Evolutionary conservation across 768 basidiomycete species (phyloP).

Genomic region (Mycena olivaceomarginata): DNA sequence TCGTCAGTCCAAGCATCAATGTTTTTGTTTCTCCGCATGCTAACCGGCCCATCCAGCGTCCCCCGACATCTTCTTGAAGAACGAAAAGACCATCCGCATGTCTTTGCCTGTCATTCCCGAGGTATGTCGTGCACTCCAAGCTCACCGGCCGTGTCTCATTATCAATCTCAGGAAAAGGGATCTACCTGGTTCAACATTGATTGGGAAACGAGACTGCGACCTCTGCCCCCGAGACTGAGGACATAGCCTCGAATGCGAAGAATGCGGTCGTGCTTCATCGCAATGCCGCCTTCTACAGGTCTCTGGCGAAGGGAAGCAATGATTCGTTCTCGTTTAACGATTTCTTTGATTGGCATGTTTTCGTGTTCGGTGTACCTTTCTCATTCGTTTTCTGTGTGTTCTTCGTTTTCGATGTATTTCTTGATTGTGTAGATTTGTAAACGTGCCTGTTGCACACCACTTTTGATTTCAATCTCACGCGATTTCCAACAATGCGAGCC

Average conservation of each 20-base stretch:
- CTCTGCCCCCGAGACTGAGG: not conserved
- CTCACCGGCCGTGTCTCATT: too few relatives aligned
- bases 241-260: not conserved
- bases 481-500: too few relatives aligned
- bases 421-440: too few relatives aligned
- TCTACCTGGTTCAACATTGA: constrained; percentile 38
- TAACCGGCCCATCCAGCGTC: not conserved
- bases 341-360: too few relatives aligned
- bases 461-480: too few relatives aligned
- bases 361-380: too few relatives aligned
- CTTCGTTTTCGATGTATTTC: not conserved
- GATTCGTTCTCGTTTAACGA: not conserved
- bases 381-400: too few relatives aligned
- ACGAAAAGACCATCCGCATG: constrained; percentile 20
- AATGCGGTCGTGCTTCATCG: constrained; percentile 11
- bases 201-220: not conserved
- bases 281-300: constrained; percentile 28
- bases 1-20: not conserved
- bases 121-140: not conserved
- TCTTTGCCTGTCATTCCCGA: constrained; percentile 23
- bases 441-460: too few relatives aligned
- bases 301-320: not conserved
- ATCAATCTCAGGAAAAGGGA: constrained; percentile 5
- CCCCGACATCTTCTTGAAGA: constrained; percentile 36
- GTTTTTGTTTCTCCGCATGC: too few relatives aligned